phyloP scores from a whole-genome alignment of 1,284 basidiomycete species.

The Boletus sp. region DNA sequence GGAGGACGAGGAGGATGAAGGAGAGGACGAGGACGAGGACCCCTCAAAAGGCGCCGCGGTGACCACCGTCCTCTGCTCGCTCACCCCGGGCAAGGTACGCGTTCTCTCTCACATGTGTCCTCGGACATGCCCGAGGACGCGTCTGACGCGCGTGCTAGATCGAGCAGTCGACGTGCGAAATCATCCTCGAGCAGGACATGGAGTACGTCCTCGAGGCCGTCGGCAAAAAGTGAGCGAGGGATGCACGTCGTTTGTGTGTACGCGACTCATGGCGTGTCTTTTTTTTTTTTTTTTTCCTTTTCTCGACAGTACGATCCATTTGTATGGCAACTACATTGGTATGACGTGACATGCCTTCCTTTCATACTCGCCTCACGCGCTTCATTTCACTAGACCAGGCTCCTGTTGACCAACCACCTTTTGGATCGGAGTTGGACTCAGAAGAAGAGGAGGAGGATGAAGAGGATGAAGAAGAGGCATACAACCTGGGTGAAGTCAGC shows the following conservation, averaged over 20 bases:
- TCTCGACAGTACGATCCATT: slow-evolving; percentile 66
- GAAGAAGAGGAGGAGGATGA: slow-evolving; percentile 48
- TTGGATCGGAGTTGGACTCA: slow-evolving; percentile 36
- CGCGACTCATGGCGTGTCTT: neutral
- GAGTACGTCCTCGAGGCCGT: slow-evolving; percentile 68
- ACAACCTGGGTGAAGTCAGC: slow-evolving; percentile 65
- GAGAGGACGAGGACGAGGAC: slow-evolving; percentile 47
- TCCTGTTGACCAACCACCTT: slow-evolving; percentile 47
- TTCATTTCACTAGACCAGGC: slow-evolving; percentile 41
- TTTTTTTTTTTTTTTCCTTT: neutral
- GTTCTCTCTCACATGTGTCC: slow-evolving; percentile 3
- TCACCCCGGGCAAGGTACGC: slow-evolving; percentile 70
- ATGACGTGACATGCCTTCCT: slow-evolving; percentile 18
- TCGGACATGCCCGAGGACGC: slow-evolving; percentile 3
- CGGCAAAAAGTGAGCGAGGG: slow-evolving; percentile 72
- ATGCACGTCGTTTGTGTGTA: neutral
- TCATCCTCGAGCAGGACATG: slow-evolving; percentile 73
- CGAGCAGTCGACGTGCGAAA: slow-evolving; percentile 75
- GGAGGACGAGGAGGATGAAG: slow-evolving; percentile 49
- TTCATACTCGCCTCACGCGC: neutral
- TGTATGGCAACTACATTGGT: slow-evolving; percentile 91
- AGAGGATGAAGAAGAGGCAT: slow-evolving; percentile 50
- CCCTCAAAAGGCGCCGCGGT: slow-evolving; percentile 37
- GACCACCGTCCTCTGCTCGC: slow-evolving; percentile 58
- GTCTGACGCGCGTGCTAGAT: slow-evolving; percentile 43